Evolutionary conservation across 2,329 filamentous ascomycete species (phyloP), one percentile per base, ranked within the genome.

Genomic region (Onygena corvina): DNA sequence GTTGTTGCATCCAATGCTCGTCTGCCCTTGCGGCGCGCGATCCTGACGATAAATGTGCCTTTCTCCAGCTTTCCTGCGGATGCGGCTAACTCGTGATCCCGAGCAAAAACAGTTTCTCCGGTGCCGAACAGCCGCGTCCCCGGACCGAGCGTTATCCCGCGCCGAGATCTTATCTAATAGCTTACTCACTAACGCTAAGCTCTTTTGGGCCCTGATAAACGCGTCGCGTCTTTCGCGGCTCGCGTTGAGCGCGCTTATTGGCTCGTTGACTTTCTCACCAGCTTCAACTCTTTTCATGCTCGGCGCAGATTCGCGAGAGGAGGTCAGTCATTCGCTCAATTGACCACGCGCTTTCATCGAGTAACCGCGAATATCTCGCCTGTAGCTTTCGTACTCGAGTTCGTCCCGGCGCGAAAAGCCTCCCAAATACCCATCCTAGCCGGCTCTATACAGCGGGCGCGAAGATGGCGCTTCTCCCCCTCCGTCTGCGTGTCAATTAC

Each of bases 401-500:
- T 14, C 12, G 20, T 33, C 8, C n/a, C 11, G 6, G 16, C 9
- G 42, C 30, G 42, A 5, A 9, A 46, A n/a, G 8, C 14, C 9
- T 12, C 8, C 21, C 12, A 7, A n/a, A 3, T 18, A 4, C 4
- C 16, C 42, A 11, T 31, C 30, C n/a, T n/a, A 7, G n/a, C 8
- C n/a, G 30, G 14, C 18, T 46, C 11, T 16, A 7, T 11, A 23
- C 25, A 20, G 20, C 42, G 38, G 18, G 38, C 16, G 36, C 30
- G 68, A 70, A 59, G 52, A 95, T 95, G 90, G 84, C 88, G 76
- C 84, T 95, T 62, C 78, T 88, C 62, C 82, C 84, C 57, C 84
- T 83, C 67, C 81, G 77, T 63, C 76, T 81, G 58, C 79, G 84
- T 47, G 87, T 94, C 60, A 83, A 94, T 66, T 98, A 98, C 71